Evolutionary conservation across 2,329 filamentous ascomycete species (phyloP).

Genomic region (Hypoxylon sp.): DNA sequence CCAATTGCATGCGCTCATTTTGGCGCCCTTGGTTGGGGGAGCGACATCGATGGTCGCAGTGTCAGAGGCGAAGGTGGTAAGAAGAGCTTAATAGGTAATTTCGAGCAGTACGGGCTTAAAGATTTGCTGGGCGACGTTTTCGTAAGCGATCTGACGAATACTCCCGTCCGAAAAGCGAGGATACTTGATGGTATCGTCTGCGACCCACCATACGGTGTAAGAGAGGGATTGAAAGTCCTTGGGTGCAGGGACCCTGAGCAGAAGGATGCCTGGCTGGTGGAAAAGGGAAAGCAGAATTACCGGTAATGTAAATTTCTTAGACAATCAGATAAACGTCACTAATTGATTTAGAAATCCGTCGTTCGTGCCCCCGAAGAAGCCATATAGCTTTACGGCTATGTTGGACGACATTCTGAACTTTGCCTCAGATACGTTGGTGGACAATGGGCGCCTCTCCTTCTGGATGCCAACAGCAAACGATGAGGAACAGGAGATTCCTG

Average conservation of each 20-base stretch:
- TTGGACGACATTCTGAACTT: conserved; percentile 91
- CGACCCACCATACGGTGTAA: conserved; percentile 95
- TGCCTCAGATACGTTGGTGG: conserved; percentile 81
- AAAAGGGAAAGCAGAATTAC: conserved; percentile 79
- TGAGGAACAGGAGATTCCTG: conserved; percentile 80
- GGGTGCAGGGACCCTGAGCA: conserved; percentile 79
- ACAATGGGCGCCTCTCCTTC: conserved; percentile 85
- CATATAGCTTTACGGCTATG: conserved; percentile 93
- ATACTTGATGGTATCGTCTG: conserved; percentile 90
- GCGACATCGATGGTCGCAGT: conserved; percentile 92
- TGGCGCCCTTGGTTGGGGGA: conserved; percentile 85
- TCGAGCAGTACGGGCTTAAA: conserved; percentile 83
- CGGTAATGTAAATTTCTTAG: conserved; percentile 65
- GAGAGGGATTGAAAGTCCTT: conserved; percentile 91
- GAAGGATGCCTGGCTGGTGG: conserved; percentile 72
- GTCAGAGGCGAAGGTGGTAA: conserved; percentile 79
- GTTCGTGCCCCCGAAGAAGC: conserved; percentile 80
- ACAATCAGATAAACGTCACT: conserved; percentile 16
- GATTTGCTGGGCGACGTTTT: conserved; percentile 82
- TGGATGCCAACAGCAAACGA: conserved; percentile 97
- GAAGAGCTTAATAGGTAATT: conserved; percentile 76
- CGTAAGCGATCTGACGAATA: conserved; percentile 89
- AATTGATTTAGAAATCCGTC: conserved; percentile 43
- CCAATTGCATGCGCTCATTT: conserved; percentile 92
- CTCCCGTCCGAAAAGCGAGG: conserved; percentile 73